Evolutionary conservation across 2,329 filamentous ascomycete genomes (phyloP), one percentile per base, ranked within the genome.

Genomic region (Penicillium sp.): DNA sequence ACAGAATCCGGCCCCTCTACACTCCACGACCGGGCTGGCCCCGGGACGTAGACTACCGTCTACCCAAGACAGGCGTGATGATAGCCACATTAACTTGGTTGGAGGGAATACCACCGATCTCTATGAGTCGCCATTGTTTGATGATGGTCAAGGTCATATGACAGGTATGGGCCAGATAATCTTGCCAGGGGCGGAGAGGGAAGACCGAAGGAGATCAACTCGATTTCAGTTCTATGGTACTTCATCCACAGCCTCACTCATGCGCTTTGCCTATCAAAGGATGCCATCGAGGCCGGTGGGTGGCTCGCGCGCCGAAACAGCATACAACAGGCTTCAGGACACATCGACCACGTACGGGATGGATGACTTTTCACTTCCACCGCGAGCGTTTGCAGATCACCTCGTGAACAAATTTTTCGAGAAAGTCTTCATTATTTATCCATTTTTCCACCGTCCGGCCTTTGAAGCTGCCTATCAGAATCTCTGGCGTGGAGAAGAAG

Each of bases 211-310:
- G 5, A 9, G 39, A 44, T 44, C 39, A 8, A 33, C 48, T 19
- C 39, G 26, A 51, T 51, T 44, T 33, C 48, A 51, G n/a, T 44
- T 51, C 18, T 44, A 51, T 43, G 48, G 48, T 44, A 44, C n/a
- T 24, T 44, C 48, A 43, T 51, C 48, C 39, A 51, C 39, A 11
- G 48, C 48, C 13, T 51, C 48, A 2, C 39, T 51, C 28, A 51
- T 51, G 48, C 37, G 48, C 11, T 44, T 51, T 26, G 39, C 48
- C 39, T 51, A 23, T 24, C 48, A 51, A 51, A 33, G n/a, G 13
- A 51, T 45, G 48, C 48, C 39, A 16, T 44, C 48, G 21, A 19
- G 18, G 48, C 48, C 39, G 18, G 11, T 14, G 6, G 24, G 37
- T 33, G 48, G 39, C 19, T 51, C 10, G 16, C 26, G n/a, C 43